These are phyloP conservation scores for Suillus discolor DNA, from an alignment of 768 basidiomycete genomes.

Conservation along the genomic window DNA sequence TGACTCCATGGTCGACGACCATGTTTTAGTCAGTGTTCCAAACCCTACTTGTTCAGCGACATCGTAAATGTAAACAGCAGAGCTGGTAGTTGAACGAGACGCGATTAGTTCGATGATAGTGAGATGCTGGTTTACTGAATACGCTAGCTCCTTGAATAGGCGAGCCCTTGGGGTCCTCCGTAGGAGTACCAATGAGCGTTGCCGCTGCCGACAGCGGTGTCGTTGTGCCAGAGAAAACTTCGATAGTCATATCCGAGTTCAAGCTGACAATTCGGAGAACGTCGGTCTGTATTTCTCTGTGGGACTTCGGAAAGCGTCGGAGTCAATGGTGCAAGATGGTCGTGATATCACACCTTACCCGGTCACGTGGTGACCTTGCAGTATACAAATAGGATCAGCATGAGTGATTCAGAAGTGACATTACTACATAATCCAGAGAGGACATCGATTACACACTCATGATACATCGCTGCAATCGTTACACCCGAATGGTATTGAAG, in stretches of 20 bases:
- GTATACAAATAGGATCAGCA: not conserved
- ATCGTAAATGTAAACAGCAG: slow-evolving; percentile 79
- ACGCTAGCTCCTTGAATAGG: slow-evolving; percentile 7
- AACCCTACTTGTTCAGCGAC: slow-evolving; percentile 85
- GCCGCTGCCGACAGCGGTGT: slow-evolving; percentile 33
- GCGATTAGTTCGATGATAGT: slow-evolving; percentile 69
- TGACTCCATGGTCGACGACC: slow-evolving; percentile 46
- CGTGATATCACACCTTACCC: slow-evolving; percentile 26
- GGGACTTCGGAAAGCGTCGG: not conserved
- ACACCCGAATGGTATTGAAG: slow-evolving; percentile 68
- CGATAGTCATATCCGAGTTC: slow-evolving; percentile 24
- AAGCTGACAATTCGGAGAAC: not conserved
- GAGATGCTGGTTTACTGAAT: slow-evolving; percentile 49
- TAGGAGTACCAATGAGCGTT: slow-evolving; percentile 35
- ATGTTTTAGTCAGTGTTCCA: slow-evolving; percentile 69
- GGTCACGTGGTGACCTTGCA: slow-evolving; percentile 29
- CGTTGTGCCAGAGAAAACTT: slow-evolving; percentile 24
- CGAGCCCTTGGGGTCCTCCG: slow-evolving; percentile 33
- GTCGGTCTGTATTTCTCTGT: slow-evolving; percentile 8
- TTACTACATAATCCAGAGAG: slow-evolving; percentile 2
- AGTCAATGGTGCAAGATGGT: slow-evolving; percentile 25
- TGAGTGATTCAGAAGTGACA: not conserved
- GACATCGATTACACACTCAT: not conserved
- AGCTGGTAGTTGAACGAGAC: slow-evolving; percentile 56
- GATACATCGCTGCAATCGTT: slow-evolving; percentile 9